Evolutionary conservation across 2,329 filamentous ascomycete species (phyloP).

Genomic region (Penicillium sp.): DNA sequence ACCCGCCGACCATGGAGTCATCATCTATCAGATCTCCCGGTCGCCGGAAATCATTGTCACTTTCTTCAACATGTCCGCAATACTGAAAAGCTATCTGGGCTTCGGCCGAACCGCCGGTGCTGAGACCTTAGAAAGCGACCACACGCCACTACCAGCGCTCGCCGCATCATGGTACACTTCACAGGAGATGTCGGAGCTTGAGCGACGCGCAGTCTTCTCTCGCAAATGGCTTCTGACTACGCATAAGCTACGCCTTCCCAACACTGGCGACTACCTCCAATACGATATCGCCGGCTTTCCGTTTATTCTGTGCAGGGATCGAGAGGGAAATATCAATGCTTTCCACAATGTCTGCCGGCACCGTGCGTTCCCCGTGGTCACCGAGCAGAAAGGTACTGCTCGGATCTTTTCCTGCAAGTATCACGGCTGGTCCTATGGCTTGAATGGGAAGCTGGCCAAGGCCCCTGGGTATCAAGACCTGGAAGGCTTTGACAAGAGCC

Average conservation of each 20-base stretch:
- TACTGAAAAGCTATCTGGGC: slow-evolving; percentile 5
- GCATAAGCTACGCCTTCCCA: slow-evolving; percentile 29
- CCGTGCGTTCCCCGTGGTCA: slow-evolving; percentile 26
- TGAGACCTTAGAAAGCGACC: background rate
- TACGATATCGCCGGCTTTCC: slow-evolving; percentile 49
- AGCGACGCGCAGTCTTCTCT: slow-evolving; percentile 58
- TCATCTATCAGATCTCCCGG: no score
- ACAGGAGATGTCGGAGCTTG: slow-evolving; percentile 52
- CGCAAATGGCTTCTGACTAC: slow-evolving; percentile 49
- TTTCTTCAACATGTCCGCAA: slow-evolving; percentile 1
- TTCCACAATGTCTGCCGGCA: slow-evolving; percentile 26
- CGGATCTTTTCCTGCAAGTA: slow-evolving; percentile 26
- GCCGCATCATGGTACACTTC: slow-evolving; percentile 35
- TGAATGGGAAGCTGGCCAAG: slow-evolving; percentile 26
- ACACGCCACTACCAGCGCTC: slow-evolving; percentile 1
- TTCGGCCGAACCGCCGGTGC: slow-evolving; percentile 4
- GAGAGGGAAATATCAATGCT: slow-evolving; percentile 51
- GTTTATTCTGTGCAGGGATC: slow-evolving; percentile 45
- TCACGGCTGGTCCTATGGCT: slow-evolving; percentile 26
- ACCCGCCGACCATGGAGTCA: no score
- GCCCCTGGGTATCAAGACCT: slow-evolving; percentile 24
- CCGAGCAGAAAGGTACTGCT: slow-evolving; percentile 19
- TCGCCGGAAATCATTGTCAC: no score
- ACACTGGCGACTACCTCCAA: slow-evolving; percentile 17
- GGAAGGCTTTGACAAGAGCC: slow-evolving; percentile 23